Evolutionary conservation across 2,329 filamentous ascomycete genomes (phyloP), one percentile per base, ranked within the genome.

Genomic region (Sclerotinia glacialis): DNA sequence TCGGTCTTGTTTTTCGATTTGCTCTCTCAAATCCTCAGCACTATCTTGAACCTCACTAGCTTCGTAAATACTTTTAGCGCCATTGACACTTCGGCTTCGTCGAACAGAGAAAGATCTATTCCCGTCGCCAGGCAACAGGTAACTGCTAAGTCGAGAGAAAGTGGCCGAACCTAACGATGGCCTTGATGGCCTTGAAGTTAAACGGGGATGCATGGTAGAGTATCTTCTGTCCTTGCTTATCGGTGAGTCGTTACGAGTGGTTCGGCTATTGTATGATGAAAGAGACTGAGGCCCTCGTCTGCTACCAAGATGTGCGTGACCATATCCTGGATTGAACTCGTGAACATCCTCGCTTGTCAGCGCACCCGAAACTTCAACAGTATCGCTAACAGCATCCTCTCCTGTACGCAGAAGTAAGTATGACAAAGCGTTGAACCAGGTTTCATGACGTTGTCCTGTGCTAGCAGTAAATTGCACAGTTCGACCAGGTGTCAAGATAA

Each of bases 341-440:
- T 87, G 84, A 2, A 88, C 81, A 69, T 89, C 87, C 58, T 88
- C 86, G 31, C 81, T 80, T 0, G 86, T 86, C 62, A 89, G 65
- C n/a, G 69, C 83, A 70, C 83, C 81, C 0, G 82, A 82, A 68
- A 84, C 79, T 70, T 83, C 88, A 69, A 91, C 84, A 5, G 84
- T 82, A 71, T 87, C 85, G 8, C 75, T 76, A 49, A 79, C 77
- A 54, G 85, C 83, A n/a, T 81, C 84, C 47, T 89, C 88, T 42
- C 86, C 83, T 34, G 89, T 93, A 55, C 93, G 88, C 40, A 97
- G 83, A 46, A 98, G 84, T 18, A 99, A 85, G 77, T 99, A 99
- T 1, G 92, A 96, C 65, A 99, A 83, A 0, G 95, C 93, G 75
- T 98, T 98, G 83, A 95, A 97, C 95, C 95, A 99, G 0, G 93